phyloP scores from a whole-genome alignment of 768 basidiomycete species.

The Lentinula guzmanii region DNA sequence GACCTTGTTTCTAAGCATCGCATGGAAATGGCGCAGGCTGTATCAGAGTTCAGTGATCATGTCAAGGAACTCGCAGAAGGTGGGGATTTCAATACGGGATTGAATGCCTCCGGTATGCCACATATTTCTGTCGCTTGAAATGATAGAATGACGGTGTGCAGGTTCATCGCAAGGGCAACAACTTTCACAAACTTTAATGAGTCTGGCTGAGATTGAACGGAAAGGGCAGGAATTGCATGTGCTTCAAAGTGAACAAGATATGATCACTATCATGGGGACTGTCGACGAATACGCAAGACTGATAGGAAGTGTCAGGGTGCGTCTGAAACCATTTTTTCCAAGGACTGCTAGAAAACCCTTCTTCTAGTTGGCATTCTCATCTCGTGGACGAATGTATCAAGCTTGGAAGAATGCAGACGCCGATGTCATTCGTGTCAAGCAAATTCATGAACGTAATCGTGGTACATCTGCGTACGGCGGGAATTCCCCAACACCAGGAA shows the following conservation, averaged over 20 bases:
- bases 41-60: constrained; percentile 76
- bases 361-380: constrained; percentile 75
- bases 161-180: constrained; percentile 24
- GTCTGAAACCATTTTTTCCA: not conserved
- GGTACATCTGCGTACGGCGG: constrained; percentile 50
- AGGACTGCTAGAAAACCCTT: not conserved
- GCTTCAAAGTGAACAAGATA: constrained; percentile 76
- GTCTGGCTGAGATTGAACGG: constrained; percentile 69
- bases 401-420: constrained; percentile 77
- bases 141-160: not conserved
- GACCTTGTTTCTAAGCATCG: constrained; percentile 83
- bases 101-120: constrained; percentile 13
- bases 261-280: constrained; percentile 74
- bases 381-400: constrained; percentile 78
- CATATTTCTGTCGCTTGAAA: constrained; percentile 31
- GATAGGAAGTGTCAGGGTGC: constrained; percentile 78
- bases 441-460: constrained; percentile 76
- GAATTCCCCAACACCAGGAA: constrained; percentile 53
- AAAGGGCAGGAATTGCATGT: constrained; percentile 71
- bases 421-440: constrained; percentile 66
- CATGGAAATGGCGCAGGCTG: constrained; percentile 61
- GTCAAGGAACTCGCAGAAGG: constrained; percentile 53
- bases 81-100: not conserved
- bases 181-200: constrained; percentile 62
- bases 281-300: constrained; percentile 94